Base-by-base conservation (phyloP, 2,329 filamentous ascomycete species). In the Tolypocladium ovalisporum region DNA sequence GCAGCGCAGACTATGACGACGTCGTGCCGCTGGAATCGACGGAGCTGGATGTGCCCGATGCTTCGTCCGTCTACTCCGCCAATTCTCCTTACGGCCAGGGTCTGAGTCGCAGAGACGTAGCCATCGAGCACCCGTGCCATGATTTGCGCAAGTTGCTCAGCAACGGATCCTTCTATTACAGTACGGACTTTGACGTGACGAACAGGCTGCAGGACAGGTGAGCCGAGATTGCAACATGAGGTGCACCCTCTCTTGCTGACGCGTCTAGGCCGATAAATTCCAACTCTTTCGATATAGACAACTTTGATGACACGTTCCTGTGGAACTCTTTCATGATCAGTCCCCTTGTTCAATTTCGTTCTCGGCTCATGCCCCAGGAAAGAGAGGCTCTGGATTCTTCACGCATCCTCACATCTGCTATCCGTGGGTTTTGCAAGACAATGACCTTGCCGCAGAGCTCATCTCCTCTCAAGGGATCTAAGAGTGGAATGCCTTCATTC, bases 271-370 rank as follows among this genome's bases (percentile, higher is more conserved):
- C 87, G 17, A 83, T 87, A 57, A 90, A 93, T 68, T 84, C 84
- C 24, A 81, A 85, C 51, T 85, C 88, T 0, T 92, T 97, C 61
- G 89, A 96, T 61, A 90, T 97, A 60, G 91, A 96, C 68, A 94
- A 90, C 66, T 85, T 97, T 60, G 91, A 99, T 70, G 88, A 91
- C 66, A 88, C 89, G 1, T 97, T 96, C 68, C 75, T 99, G 22
- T 99, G 94, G 94, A 99, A 99, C 68, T 95, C 90, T 4, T 97
- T 95, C 73, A 97, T 99, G 91, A 96, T 99, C 65, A 87, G 88
- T 62, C 92, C 94, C 6, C 79, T 99, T 56, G 86, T 97, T 35
- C 83, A 91, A 69, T 97, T 99, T 70, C 86, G 94, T 49, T 91
- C 88, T 35, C 83, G 89, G 22, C 79, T 99, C 52, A 82, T 90